Base-by-base conservation (phyloP, 2,329 filamentous ascomycete species). In the Aspergillaceae sp. region DNA sequence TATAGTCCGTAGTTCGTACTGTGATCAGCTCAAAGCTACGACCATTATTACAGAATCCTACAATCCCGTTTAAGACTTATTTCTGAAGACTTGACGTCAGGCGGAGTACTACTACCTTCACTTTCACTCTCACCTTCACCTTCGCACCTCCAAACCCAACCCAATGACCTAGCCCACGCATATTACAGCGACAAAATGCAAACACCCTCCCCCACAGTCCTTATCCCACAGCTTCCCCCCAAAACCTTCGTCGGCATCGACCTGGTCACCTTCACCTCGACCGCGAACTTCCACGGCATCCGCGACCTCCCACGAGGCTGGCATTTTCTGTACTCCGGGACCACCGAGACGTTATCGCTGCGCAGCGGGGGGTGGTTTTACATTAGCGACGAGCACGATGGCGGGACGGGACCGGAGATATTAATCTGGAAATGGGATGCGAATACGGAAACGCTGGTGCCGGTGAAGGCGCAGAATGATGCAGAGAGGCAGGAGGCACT, bases 291-390 rank as follows among this genome's bases (percentile, higher is more conserved):
- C 62, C 72, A 74, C 47, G 80, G 80, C 29, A 74, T 84, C 54
- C 79, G 76, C 51, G 73, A 78, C 51, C 56, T 84, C 3, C 77
- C 79, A 0, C 56, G 66, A 2, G 80, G 80, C 38, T 72, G 75
- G 57, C 80, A 83, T 57, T 82, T 83, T 52, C 62, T 81, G 11
- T 84, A 82, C 58, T 77, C 74, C 0, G 75, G 78, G 27, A 74
- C 75, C 19, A 79, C 77, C 46, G 71, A 73, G 42, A 76, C 74
- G 2, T 69, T 81, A 9, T 82, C 80, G 0, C 68, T 83, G 29
- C 73, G 80, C n/a, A 74, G 78, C 47, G 80, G 80, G 7, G 70
- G 74, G 32, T 84, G 80, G 80, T 77, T 82, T 57, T 70, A 73
- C 42, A 68, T 82, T 26, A 44, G 50, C 52, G 11, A 52, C 49